These are phyloP conservation scores for Cornus florida DNA, from an alignment of 148 eudicot genomes.

Conservation along the genomic window DNA sequence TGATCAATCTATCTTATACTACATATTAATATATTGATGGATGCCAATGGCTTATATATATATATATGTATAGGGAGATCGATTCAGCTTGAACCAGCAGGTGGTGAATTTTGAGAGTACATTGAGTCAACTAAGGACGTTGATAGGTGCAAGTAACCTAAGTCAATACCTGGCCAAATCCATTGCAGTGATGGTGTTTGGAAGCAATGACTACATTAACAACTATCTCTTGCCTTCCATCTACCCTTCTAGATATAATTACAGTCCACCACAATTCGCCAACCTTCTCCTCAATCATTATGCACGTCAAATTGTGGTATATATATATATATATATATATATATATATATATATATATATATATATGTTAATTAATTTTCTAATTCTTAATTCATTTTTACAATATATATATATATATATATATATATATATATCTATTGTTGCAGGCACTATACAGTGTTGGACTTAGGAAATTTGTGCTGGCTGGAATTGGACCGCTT, in stretches of 20 bases:
- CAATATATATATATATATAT: too few relatives aligned
- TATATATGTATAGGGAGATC: constrained; percentile 51
- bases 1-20: too few relatives aligned
- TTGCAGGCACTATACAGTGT: constrained; percentile 64
- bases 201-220: constrained; percentile 93
- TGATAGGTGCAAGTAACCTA: constrained; percentile 39
- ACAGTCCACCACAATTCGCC: constrained; percentile 63
- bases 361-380: too few relatives aligned
- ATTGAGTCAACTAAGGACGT: constrained; percentile 48
- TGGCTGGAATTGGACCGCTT: constrained; percentile 69
- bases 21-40: too few relatives aligned
- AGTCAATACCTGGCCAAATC: constrained; percentile 55
- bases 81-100: constrained; percentile 72
- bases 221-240: constrained; percentile 78
- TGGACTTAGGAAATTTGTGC: constrained; percentile 74
- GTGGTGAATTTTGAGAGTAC: constrained; percentile 75
- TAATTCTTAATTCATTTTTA: too few relatives aligned
- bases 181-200: constrained; percentile 63
- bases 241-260: constrained; percentile 56
- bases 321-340: background rate
- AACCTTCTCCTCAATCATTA: constrained; percentile 74
- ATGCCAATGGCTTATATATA: too few relatives aligned
- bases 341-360: too few relatives aligned
- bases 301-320: constrained; percentile 63
- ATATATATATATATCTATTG: background rate